Evolutionary conservation across 352 stramenopile species (phyloP).

Genomic region (Halophytophthora polymorphica): DNA sequence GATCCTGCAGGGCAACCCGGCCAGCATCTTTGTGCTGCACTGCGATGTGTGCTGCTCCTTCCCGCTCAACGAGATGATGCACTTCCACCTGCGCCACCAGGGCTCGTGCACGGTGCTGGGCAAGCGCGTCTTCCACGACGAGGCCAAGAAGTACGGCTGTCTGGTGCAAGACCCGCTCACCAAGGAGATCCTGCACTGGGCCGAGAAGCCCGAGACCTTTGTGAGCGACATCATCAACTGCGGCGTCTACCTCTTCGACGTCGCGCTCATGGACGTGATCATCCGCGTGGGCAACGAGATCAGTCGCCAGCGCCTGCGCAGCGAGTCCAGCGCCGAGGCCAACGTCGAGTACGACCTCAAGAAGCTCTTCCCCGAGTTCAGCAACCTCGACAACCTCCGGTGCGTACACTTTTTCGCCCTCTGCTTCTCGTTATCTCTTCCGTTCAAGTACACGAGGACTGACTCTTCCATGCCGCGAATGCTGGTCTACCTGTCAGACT

Average conservation of each 20-base stretch:
- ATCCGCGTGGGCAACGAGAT: conserved; percentile 77
- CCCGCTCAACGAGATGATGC: conserved; percentile 87
- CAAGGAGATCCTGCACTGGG: conserved; percentile 88
- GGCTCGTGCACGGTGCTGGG: conserved; percentile 76
- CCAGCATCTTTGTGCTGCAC: conserved; percentile 80
- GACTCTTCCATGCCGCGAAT: conserved; percentile 3
- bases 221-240: conserved; percentile 91
- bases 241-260: conserved; percentile 86
- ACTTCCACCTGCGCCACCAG: conserved; percentile 75
- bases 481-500: conserved; percentile 31
- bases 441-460: conserved; percentile 6
- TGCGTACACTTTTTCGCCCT: conserved; percentile 13
- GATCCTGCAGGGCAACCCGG: conserved; percentile 71
- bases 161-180: conserved; percentile 69
- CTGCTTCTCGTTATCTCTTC: not conserved
- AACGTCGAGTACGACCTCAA: conserved; percentile 77
- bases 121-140: conserved; percentile 87
- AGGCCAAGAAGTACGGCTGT: conserved; percentile 88
- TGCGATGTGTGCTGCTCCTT: conserved; percentile 89
- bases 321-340: conserved; percentile 66
- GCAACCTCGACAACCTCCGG: conserved; percentile 81
- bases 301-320: conserved; percentile 73
- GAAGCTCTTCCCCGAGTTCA: conserved; percentile 87
- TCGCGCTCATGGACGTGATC: conserved; percentile 76
- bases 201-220: conserved; percentile 88